phyloP scores from a whole-genome alignment of 345 rosid genomes.

The Populus tremula region DNA sequence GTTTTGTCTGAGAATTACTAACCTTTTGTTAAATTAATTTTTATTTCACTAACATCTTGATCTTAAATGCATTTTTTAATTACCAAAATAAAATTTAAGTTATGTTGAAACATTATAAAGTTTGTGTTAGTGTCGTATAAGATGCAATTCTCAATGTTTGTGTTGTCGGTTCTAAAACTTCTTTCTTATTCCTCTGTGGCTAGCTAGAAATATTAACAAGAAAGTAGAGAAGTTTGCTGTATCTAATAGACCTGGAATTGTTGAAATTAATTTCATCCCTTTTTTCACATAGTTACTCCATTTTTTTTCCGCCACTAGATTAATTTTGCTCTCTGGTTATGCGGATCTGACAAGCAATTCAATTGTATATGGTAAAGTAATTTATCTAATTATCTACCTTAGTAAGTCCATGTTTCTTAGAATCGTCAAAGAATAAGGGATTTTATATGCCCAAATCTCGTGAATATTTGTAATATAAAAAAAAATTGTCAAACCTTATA shows the following conservation, averaged over 20 bases:
- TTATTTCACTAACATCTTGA: too few species aligned
- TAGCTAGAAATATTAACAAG: conserved; percentile 62
- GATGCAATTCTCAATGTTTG: neutral
- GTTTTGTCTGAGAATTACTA: too few species aligned
- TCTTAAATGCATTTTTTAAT: too few species aligned
- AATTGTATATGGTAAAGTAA: conserved; percentile 43
- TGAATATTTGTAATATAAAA: too few species aligned
- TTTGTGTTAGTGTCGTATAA: neutral
- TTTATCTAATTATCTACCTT: conserved; percentile 63
- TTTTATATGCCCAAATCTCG: too few species aligned
- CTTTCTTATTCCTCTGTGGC: conserved; percentile 47
- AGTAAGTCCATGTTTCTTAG: too few species aligned
- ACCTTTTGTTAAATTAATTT: too few species aligned
- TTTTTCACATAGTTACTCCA: neutral
- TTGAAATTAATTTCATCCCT: conserved; percentile 37
- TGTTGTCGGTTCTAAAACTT: conserved; percentile 6
- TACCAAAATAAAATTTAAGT: neutral
- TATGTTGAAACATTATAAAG: neutral
- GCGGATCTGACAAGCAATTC: conserved; percentile 35
- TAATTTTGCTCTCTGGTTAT: conserved; percentile 1
- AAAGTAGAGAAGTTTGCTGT: conserved; percentile 56
- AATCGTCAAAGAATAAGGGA: too few species aligned
- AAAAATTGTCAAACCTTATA: too few species aligned
- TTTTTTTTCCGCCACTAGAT: conserved; percentile 11
- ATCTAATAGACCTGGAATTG: conserved; percentile 36